phyloP scores from a whole-genome alignment of 257 asterid species.

The Thymus quinquecostatus region DNA sequence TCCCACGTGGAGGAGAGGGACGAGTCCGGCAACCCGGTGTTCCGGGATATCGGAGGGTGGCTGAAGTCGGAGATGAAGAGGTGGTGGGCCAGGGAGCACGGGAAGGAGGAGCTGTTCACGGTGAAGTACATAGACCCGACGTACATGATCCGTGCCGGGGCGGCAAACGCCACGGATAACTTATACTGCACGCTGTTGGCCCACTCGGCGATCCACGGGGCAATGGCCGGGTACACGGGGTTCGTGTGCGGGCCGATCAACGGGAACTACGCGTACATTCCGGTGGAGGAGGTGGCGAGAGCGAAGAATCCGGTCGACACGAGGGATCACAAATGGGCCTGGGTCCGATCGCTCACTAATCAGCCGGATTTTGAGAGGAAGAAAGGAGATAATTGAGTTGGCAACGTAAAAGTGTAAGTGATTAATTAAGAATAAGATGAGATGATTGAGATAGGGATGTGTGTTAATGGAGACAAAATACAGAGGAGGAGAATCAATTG shows the following conservation, averaged over 20 bases:
- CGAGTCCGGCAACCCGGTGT: constrained; percentile 76
- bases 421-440: too few species aligned
- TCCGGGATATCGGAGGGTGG: constrained; percentile 82
- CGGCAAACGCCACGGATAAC: constrained; percentile 76
- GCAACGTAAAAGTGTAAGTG: too few species aligned
- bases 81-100: constrained; percentile 80
- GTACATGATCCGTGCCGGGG: constrained; percentile 74
- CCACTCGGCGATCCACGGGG: constrained; percentile 79
- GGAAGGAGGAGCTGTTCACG: constrained; percentile 59
- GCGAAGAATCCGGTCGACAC: constrained; percentile 64
- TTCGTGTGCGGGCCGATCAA: constrained; percentile 73
- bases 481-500: too few species aligned
- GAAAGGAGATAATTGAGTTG: too few species aligned
- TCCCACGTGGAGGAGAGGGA: constrained; percentile 54
- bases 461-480: too few species aligned
- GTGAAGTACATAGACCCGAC: constrained; percentile 84
- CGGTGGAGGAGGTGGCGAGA: constrained; percentile 69
- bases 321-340: constrained; percentile 81
- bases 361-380: constrained; percentile 67
- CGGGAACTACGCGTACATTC: constrained; percentile 76
- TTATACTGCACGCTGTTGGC: constrained; percentile 74
- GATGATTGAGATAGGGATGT: too few species aligned
- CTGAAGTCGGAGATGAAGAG: constrained; percentile 72
- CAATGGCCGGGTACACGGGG: constrained; percentile 88
- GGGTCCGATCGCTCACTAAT: constrained; percentile 81